Evolutionary conservation across 371 early-diverging fungal species (phyloP).

Genomic region (Amoeboaphelidium protococcarum): DNA sequence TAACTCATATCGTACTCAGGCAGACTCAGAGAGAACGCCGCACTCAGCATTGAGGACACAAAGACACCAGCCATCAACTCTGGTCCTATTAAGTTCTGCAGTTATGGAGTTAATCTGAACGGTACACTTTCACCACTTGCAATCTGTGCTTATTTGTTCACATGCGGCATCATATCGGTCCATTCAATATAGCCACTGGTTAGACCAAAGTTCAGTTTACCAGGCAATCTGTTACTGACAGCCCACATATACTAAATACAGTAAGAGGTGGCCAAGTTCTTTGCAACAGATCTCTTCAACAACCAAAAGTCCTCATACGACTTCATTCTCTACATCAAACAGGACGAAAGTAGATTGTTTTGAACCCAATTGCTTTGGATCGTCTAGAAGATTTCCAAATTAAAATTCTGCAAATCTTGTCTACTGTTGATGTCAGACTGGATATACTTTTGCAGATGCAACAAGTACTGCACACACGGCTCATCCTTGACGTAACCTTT

Average conservation of each 20-base stretch:
- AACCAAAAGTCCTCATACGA: slow-evolving; percentile 70
- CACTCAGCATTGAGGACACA: slow-evolving; percentile 43
- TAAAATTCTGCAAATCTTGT: slow-evolving; percentile 1
- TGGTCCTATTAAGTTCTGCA: slow-evolving; percentile 74
- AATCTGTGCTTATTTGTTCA: neutral
- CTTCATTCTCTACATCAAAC: slow-evolving; percentile 18
- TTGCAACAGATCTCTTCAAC: slow-evolving; percentile 67
- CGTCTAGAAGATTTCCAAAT: neutral
- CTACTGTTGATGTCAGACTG: slow-evolving; percentile 2
- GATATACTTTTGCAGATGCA: slow-evolving; percentile 18
- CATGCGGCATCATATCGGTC: slow-evolving; percentile 18
- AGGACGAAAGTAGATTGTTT: neutral
- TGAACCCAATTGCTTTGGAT: neutral
- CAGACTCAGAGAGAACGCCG: slow-evolving; percentile 42
- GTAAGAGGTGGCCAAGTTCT: slow-evolving; percentile 57
- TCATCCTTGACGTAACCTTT: slow-evolving; percentile 49
- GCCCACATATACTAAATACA: slow-evolving; percentile 71
- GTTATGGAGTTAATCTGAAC: slow-evolving; percentile 88
- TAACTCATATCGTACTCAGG: slow-evolving; percentile 21
- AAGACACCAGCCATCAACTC: slow-evolving; percentile 78
- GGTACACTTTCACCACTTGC: slow-evolving; percentile 45
- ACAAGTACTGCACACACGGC: slow-evolving; percentile 36
- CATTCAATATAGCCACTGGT: slow-evolving; percentile 38
- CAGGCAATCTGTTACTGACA: slow-evolving; percentile 56
- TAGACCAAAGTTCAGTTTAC: slow-evolving; percentile 58